phyloP scores from a whole-genome alignment of 768 basidiomycete genomes.

The Rickenella mellea region DNA sequence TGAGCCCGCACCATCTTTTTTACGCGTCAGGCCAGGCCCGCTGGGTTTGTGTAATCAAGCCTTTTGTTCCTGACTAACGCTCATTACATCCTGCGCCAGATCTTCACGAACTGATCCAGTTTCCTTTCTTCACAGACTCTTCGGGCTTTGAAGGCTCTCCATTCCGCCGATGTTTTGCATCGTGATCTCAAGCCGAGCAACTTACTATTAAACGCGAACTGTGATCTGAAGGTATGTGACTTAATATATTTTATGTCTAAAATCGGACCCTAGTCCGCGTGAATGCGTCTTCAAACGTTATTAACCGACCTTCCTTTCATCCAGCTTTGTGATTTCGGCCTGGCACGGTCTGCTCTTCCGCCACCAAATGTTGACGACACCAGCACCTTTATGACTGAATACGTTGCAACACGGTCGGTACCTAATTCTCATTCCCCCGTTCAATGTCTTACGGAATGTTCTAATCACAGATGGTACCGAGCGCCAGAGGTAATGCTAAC shows the following conservation, averaged over 20 bases:
- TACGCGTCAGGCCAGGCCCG: too few relatives aligned
- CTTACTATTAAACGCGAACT: constrained; percentile 90
- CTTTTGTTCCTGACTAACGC: not conserved
- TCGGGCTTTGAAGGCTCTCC: constrained; percentile 88
- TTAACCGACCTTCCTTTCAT: not conserved
- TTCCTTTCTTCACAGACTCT: constrained; percentile 47
- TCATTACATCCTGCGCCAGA: not conserved
- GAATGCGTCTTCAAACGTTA: not conserved
- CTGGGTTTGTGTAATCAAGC: too few relatives aligned
- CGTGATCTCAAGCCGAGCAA: constrained; percentile 97
- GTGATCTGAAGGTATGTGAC: constrained; percentile 75
- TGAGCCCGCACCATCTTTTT: too few relatives aligned
- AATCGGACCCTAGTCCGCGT: constrained; percentile 2
- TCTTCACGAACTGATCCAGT: not conserved
- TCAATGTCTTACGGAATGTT: not conserved
- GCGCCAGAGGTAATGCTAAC: constrained; percentile 98
- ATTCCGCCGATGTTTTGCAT: constrained; percentile 90
- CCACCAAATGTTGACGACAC: constrained; percentile 68
- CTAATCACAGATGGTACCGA: constrained; percentile 74
- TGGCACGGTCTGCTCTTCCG: constrained; percentile 70
- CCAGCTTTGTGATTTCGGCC: constrained; percentile 80
- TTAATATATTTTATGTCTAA: constrained; percentile 5
- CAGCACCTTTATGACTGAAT: constrained; percentile 85
- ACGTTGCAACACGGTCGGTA: constrained; percentile 81
- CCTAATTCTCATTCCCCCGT: constrained; percentile 1